A percentile compares a stretch with the other conserved stretches of the same genome.
phyloP scores from a whole-genome alignment of 306 rosid genomes.

The Comarum palustre region DNA sequence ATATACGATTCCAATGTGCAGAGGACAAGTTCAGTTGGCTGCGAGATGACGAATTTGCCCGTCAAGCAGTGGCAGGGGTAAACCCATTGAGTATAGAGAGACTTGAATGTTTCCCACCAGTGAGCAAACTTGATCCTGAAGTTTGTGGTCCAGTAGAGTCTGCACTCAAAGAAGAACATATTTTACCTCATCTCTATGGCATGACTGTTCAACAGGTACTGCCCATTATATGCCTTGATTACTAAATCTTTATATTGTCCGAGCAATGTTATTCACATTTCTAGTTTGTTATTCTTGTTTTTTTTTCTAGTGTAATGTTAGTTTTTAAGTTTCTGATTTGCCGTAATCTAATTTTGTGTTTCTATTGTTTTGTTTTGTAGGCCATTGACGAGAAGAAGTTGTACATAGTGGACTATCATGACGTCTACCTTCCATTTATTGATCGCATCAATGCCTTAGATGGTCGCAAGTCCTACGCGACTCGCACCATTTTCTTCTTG shows the following conservation, averaged over 20 bases:
- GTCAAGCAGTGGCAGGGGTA: constrained; percentile 86
- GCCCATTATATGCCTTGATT: no score
- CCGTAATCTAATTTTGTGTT: neutral
- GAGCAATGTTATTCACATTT: neutral
- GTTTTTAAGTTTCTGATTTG: neutral
- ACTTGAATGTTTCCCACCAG: constrained; percentile 76
- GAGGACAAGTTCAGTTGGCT: constrained; percentile 94
- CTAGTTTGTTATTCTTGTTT: neutral
- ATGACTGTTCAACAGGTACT: constrained; percentile 84
- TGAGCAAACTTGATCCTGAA: constrained; percentile 74
- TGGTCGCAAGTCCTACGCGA: constrained; percentile 88
- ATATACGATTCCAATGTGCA: constrained; percentile 27
- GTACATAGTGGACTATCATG: constrained; percentile 80
- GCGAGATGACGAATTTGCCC: constrained; percentile 92
- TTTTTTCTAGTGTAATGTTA: neutral
- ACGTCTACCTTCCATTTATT: constrained; percentile 74
- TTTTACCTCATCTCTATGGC: constrained; percentile 67
- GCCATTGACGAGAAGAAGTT: constrained; percentile 67
- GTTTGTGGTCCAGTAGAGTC: constrained; percentile 68
- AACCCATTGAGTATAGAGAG: constrained; percentile 80
- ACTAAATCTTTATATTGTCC: neutral
- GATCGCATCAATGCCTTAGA: constrained; percentile 77
- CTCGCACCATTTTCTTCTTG: constrained; percentile 67
- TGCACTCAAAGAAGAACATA: constrained; percentile 84
- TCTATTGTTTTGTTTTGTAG: constrained; percentile 28